Evolutionary conservation across 139 green algal genomes (phyloP), one percentile per base, ranked within the genome.

Genomic region (Raphidocelis subcapitata): DNA sequence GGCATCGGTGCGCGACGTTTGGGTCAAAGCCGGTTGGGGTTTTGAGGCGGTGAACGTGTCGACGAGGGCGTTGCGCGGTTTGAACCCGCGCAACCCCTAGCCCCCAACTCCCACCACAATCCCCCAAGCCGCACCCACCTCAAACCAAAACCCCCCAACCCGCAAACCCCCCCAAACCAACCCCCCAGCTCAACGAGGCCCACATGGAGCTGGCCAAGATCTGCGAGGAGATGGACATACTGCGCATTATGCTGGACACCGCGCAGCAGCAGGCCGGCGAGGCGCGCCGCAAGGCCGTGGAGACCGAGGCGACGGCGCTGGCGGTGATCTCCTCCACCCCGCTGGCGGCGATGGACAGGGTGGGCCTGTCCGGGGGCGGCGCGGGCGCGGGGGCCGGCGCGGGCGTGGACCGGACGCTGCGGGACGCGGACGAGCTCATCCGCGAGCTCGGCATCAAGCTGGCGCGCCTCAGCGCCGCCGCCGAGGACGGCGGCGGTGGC

Each of bases 171-270:
- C 52, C 2, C 29, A 8, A 29, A 57, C 24, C 21, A 26, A 41
- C 55, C 29, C 1, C 37, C 52, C 70, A 92, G 86, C 76, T 82
- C 26, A 81, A 82, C 36, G 89, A 94, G 59, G 59, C 57, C 2
- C 63, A 79, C 10, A 66, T 84, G 28, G 83, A 90, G 73, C 31
- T 85, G 52, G 69, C 68, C 1, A 85, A 90, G 59, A 56, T 82
- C 35, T 28, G 18, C 3, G 90, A 95, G 62, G 87, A 92, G 69
- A 47, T 80, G 31, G 90, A 93, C 68, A 78, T 94, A 71, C 69
- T 93, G 66, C 73, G 83, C 26, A 83, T 94, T 46, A 79, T 86
- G 67, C 79, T 93, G 47, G 85, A 95, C 23, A 75, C 87, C n/a
- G 86, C 88, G 0, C 65, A 84, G 59, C 82, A 89, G 79, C 86